These are phyloP conservation scores for Knufia fluminis DNA, from an alignment of 2,329 filamentous ascomycete species.

Conservation along the genomic window DNA sequence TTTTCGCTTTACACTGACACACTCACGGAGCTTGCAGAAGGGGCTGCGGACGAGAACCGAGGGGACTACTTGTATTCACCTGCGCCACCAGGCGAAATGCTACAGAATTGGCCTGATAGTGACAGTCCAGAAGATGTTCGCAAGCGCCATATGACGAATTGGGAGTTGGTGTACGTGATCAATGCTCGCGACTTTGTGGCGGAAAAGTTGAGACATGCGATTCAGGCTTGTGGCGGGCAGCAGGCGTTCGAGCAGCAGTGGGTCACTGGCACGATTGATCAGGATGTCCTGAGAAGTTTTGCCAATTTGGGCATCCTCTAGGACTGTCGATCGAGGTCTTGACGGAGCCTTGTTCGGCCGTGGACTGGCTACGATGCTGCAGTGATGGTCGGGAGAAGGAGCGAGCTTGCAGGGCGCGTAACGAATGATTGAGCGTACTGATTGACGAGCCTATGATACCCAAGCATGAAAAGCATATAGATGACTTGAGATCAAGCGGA, in stretches of 20 bases:
- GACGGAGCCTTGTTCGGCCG: no score
- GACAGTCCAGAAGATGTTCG: constrained; percentile 34
- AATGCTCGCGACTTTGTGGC: constrained; percentile 38
- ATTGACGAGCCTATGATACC: constrained; percentile 1
- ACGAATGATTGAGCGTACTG: not conserved
- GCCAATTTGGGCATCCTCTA: constrained; percentile 8
- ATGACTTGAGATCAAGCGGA: no score
- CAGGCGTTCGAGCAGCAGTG: constrained; percentile 21
- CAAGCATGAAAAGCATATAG: not conserved
- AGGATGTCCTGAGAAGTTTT: constrained; percentile 6
- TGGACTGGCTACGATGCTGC: no score
- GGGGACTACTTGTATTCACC: constrained; percentile 36
- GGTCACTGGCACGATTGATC: constrained; percentile 12
- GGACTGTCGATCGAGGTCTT: not conserved
- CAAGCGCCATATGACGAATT: constrained; percentile 31
- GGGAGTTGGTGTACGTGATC: constrained; percentile 35
- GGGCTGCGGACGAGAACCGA: constrained; percentile 29
- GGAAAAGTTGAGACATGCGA: constrained; percentile 36
- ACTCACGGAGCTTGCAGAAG: constrained; percentile 36
- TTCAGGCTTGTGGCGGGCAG: constrained; percentile 17
- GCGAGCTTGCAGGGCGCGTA: no score
- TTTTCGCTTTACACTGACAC: constrained; percentile 40
- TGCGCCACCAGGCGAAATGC: constrained; percentile 24
- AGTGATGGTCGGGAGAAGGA: no score
- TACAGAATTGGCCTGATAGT: constrained; percentile 28